Evolutionary conservation across 2,329 filamentous ascomycete genomes (phyloP).

Genomic region (Paecilomyces fulvus): DNA sequence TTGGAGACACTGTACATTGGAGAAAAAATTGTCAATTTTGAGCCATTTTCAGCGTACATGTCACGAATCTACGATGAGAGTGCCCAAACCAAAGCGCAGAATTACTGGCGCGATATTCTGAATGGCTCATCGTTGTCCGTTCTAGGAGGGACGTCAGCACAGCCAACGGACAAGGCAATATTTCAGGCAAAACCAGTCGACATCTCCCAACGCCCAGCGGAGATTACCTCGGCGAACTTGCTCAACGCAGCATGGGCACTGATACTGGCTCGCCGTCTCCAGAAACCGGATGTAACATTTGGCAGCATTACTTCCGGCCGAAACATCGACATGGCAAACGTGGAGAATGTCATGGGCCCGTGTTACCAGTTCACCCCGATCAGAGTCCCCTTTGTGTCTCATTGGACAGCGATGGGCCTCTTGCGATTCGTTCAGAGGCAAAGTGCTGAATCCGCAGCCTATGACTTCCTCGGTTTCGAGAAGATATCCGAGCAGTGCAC

Average conservation of each 20-base stretch:
- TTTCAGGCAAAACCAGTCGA: not conserved
- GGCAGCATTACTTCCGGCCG: slow-evolving; percentile 57
- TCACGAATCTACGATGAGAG: slow-evolving; percentile 18
- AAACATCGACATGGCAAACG: slow-evolving; percentile 45
- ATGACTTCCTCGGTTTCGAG: slow-evolving; percentile 45
- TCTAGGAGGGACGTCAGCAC: not conserved
- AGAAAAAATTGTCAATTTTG: slow-evolving; percentile 17
- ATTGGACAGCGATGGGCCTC: slow-evolving; percentile 43
- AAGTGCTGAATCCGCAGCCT: slow-evolving; percentile 42
- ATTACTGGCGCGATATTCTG: not conserved
- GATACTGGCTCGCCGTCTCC: slow-evolving; percentile 46
- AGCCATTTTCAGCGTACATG: slow-evolving; percentile 37
- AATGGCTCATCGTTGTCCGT: not conserved
- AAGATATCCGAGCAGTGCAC: slow-evolving; percentile 43
- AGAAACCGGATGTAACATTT: slow-evolving; percentile 48
- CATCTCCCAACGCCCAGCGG: slow-evolving; percentile 39
- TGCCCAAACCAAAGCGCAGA: slow-evolving; percentile 38
- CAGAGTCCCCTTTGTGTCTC: slow-evolving; percentile 43
- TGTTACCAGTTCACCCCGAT: slow-evolving; percentile 48
- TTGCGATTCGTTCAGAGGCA: slow-evolving; percentile 45
- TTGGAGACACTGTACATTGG: slow-evolving; percentile 44
- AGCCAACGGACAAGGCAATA: not conserved
- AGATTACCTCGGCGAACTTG: slow-evolving; percentile 52
- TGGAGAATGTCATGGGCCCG: slow-evolving; percentile 51
- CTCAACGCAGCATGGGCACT: slow-evolving; percentile 57